Evolutionary conservation across 345 rosid species (phyloP), one percentile per base, ranked within the genome.

Genomic region (Mallotus nudiflorus): DNA sequence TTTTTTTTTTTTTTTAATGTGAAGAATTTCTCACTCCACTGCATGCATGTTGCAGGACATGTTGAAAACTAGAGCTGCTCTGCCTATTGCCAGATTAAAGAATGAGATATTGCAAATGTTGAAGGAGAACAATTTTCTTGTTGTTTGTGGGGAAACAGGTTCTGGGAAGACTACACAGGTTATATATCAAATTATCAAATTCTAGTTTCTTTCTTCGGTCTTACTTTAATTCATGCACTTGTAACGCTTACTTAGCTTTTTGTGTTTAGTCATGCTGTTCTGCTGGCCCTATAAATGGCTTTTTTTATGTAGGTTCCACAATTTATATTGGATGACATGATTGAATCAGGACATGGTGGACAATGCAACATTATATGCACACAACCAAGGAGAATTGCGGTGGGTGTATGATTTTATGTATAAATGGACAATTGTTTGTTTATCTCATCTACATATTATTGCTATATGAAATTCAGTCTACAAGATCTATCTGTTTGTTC

Each of bases 111-210:
- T 89, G 82, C 85, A 84, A 74, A 68, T 73, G 45, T 81, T 93
- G 74, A 87, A 84, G 83, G 96, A 93, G 72, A 85, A 78, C 53
- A 78, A 86, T 77, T 90, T 91, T 64, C 86, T 93, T 59, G 94
- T 91, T 61, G 87, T 93, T 74, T 91, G 98, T 73, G 97, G 98
- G 63, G 98, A 93, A 84, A 93, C 97, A 53, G 98, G 98, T 73
- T 93, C 96, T 70, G 98, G 98, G 79, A 93, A 93, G 89, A 93
- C 98, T 62, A 93, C 96, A 24, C 98, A 91, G 98, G 96, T 91
- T n/a, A n/a, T n/a, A n/a, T n/a, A n/a, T n/a, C n/a, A n/a, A n/a
- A n/a, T n/a, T n/a, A n/a, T n/a, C 9, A 42, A 45, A 42, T 28
- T 22, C 4, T 28, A 25, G 46, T 65, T 37, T 68, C 8, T 20